These are phyloP conservation scores for Penicillium robsamsonii DNA, from an alignment of 495 filamentous ascomycete species.

Conservation along the genomic window DNA sequence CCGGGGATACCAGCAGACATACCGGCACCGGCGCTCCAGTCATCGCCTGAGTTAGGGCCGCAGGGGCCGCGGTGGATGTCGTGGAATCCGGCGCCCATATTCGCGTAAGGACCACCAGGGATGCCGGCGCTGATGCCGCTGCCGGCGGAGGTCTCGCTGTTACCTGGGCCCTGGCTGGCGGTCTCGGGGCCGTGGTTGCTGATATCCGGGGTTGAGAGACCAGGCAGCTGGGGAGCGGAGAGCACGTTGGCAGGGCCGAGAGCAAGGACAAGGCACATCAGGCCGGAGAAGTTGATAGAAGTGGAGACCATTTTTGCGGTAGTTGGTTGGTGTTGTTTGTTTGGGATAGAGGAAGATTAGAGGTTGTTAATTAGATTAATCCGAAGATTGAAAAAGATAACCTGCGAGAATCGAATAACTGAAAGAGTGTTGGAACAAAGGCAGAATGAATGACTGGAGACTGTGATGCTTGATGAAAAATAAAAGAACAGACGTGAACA, in stretches of 20 bases:
- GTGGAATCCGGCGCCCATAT: slow-evolving; percentile 21
- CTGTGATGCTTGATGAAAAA: slow-evolving; percentile 25
- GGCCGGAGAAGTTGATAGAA: slow-evolving; percentile 33
- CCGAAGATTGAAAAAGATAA: slow-evolving; percentile 15
- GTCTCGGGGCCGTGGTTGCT: slow-evolving; percentile 16
- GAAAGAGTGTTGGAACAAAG: slow-evolving; percentile 19
- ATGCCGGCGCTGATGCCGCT: slow-evolving; percentile 29
- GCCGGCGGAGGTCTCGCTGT: slow-evolving; percentile 29
- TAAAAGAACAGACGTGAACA: slow-evolving; percentile 12
- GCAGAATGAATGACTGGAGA: slow-evolving; percentile 25
- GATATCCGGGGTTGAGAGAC: slow-evolving; percentile 16
- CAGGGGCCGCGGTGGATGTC: slow-evolving; percentile 22
- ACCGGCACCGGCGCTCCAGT: slow-evolving; percentile 22
- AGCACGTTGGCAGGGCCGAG: slow-evolving; percentile 35
- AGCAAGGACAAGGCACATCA: slow-evolving; percentile 38
- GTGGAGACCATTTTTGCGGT: slow-evolving; percentile 31
- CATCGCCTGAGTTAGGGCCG: slow-evolving; percentile 18
- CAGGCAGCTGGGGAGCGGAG: slow-evolving; percentile 29
- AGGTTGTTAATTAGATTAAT: slow-evolving; percentile 7
- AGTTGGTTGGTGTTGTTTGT: not conserved
- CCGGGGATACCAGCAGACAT: slow-evolving; percentile 33
- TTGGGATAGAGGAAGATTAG: slow-evolving; percentile 1
- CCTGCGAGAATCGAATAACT: not conserved
- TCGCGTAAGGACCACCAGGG: slow-evolving; percentile 29
- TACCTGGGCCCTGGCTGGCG: slow-evolving; percentile 16